phyloP scores from a whole-genome alignment of 176 grass and related monocot species.

The Cenchrus fungigraminus region DNA sequence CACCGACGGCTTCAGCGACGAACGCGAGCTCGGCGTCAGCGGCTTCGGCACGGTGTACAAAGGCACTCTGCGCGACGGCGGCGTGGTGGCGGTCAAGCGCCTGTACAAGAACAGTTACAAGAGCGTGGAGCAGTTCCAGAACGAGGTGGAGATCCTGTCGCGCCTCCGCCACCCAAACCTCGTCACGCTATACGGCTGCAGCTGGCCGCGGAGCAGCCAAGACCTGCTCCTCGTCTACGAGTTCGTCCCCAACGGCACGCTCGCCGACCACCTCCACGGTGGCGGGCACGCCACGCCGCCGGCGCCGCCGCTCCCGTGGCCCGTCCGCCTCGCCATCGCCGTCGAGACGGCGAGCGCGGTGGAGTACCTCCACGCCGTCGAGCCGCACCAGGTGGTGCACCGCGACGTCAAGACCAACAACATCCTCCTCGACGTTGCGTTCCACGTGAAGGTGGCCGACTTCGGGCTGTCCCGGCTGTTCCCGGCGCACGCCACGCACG shows the following conservation, averaged over 20 bases:
- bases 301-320: constrained; percentile 4
- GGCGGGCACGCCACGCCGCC: background rate
- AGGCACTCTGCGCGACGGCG: constrained; percentile 51
- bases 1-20: constrained; percentile 49
- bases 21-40: constrained; percentile 51
- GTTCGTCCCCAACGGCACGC: constrained; percentile 69
- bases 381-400: constrained; percentile 58
- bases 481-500: constrained; percentile 47
- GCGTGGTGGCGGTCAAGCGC: constrained; percentile 64
- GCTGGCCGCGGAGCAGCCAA: constrained; percentile 16
- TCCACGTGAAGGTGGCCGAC: constrained; percentile 74
- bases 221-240: constrained; percentile 75
- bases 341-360: constrained; percentile 62
- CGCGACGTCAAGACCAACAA: constrained; percentile 72
- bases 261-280: constrained; percentile 64
- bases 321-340: constrained; percentile 37
- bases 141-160: constrained; percentile 74
- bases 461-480: constrained; percentile 67
- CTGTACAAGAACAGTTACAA: constrained; percentile 73
- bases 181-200: constrained; percentile 69
- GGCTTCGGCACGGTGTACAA: constrained; percentile 71
- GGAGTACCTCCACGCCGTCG: constrained; percentile 50
- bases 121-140: constrained; percentile 66
- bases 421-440: constrained; percentile 60
- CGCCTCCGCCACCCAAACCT: constrained; percentile 64